Conservation (phyloP, 2,329 filamentous ascomycete species). For the Alternaria solani region DNA sequence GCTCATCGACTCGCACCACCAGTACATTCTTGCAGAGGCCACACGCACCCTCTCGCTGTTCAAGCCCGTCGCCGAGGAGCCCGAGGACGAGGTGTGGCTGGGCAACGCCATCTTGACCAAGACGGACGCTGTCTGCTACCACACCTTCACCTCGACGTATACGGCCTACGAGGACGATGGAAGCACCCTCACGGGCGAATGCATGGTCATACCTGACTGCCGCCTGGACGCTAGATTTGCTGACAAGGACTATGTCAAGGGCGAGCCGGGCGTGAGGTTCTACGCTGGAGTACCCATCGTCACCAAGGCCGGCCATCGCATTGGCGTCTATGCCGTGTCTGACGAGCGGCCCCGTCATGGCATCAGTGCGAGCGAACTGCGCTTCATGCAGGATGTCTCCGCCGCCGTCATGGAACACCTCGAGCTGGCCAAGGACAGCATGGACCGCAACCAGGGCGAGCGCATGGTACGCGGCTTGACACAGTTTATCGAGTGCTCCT, state of each 20-base stretch:
- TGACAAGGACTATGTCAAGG: constrained; percentile 35
- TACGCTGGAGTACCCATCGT: constrained; percentile 45
- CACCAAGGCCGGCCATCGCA: constrained; percentile 39
- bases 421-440: constrained; percentile 38
- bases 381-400: constrained; percentile 44
- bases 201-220: constrained; percentile 40
- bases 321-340: constrained; percentile 44
- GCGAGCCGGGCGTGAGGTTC: constrained; percentile 41
- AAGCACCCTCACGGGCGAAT: constrained; percentile 25
- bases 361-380: constrained; percentile 34
- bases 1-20: constrained; percentile 47
- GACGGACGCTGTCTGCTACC: constrained; percentile 40
- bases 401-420: constrained; percentile 45
- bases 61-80: constrained; percentile 29
- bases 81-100: constrained; percentile 41
- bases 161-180: constrained; percentile 31
- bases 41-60: constrained; percentile 48
- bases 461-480: constrained; percentile 47
- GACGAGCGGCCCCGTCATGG: constrained; percentile 40
- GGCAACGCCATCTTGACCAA: constrained; percentile 43
- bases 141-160: constrained; percentile 39
- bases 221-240: constrained; percentile 35
- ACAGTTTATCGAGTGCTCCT: constrained; percentile 44
- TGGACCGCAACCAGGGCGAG: constrained; percentile 38
- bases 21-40: constrained; percentile 52